Evolutionary conservation across 192 early-diverging fungal genomes (phyloP), one percentile per base, ranked within the genome.

Genomic region (Thamnidium elegans): DNA sequence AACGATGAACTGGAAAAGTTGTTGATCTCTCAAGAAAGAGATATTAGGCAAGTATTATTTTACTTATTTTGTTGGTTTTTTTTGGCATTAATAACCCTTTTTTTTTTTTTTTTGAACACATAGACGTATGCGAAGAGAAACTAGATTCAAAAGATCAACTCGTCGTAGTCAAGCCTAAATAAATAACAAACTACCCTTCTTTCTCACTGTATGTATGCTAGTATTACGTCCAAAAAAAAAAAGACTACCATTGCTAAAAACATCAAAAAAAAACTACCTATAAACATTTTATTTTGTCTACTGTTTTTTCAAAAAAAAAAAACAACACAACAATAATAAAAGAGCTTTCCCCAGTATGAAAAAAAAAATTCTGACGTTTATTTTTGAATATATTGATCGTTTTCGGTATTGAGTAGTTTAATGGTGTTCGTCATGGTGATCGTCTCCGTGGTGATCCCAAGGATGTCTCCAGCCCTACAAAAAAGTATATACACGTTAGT

Each of bases 391-490:
- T 23, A 26, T 9, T 26, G 56, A 4, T 56, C 32, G 15, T 17
- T 26, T 55, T 48, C 17, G 17, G 6, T 48, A 48, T 48, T 48
- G 17, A 13, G 3, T 1, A 19, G 13, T 63, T 54, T 64, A 64
- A 17, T 70, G 62, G 39, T 70, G 63, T 47, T 64, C 55, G 45
- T 70, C 75, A 50, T 63, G 60, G 50, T 81, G 79, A 50, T 81
- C 77, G 21, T 83, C 79, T 20, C 78, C 81, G 65, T 87, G 84
- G 56, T 78, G 79, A 62, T 86, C 87, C 86, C 87, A 89, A 66
- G 87, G 87, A 79, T 86, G 87, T 56, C 84, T 78, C 66, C 75
- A 78, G 39, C 85, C 87, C 86, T 87, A 81, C 26, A 48, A 44
- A 46, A n/a, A 9, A 15, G 55, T 26, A 52, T 20, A 56, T 46